phyloP scores from a whole-genome alignment of 1,139 yeast genomes.

The Geotrichum australiense region DNA sequence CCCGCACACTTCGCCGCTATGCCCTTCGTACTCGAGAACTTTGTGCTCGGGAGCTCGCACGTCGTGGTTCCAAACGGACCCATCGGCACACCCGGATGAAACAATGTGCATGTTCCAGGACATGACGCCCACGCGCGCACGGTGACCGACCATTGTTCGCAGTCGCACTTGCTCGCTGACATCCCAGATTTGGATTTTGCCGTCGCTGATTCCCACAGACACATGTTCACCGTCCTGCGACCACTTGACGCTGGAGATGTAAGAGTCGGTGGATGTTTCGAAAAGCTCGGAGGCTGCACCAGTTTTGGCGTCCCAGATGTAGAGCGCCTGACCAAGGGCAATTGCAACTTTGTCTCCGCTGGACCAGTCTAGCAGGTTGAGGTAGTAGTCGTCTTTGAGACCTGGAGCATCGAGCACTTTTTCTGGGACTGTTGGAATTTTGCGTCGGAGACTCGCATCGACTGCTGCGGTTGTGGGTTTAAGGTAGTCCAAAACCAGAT shows the following conservation, averaged over 20 bases:
- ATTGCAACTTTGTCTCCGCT: conserved; percentile 75
- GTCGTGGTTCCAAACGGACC: conserved; percentile 82
- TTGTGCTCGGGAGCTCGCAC: conserved; percentile 83
- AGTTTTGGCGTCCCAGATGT: conserved; percentile 86
- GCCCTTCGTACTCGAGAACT: conserved; percentile 52
- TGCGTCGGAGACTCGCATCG: conserved; percentile 51
- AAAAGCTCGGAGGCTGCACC: conserved; percentile 72
- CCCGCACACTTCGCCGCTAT: conserved; percentile 90
- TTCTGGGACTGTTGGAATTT: conserved; percentile 83
- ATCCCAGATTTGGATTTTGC: conserved; percentile 90
- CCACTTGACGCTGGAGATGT: conserved; percentile 79
- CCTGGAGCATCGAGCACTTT: conserved; percentile 97
- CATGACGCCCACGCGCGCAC: conserved; percentile 74
- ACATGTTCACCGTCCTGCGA: conserved; percentile 86
- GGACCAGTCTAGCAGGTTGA: conserved; percentile 87
- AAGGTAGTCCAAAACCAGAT: conserved; percentile 40
- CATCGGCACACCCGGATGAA: conserved; percentile 78
- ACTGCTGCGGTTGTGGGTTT: conserved; percentile 45
- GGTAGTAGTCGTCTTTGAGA: conserved; percentile 82
- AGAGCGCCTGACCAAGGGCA: conserved; percentile 77
- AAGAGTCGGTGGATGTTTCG: conserved; percentile 40
- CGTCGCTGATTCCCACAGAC: conserved; percentile 79
- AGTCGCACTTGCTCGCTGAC: conserved; percentile 67
- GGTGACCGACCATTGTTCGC: conserved; percentile 68
- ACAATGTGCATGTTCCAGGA: conserved; percentile 80